Conservation (phyloP, 192 early-diverging fungal genomes). For the Chytriomyces sp. region DNA sequence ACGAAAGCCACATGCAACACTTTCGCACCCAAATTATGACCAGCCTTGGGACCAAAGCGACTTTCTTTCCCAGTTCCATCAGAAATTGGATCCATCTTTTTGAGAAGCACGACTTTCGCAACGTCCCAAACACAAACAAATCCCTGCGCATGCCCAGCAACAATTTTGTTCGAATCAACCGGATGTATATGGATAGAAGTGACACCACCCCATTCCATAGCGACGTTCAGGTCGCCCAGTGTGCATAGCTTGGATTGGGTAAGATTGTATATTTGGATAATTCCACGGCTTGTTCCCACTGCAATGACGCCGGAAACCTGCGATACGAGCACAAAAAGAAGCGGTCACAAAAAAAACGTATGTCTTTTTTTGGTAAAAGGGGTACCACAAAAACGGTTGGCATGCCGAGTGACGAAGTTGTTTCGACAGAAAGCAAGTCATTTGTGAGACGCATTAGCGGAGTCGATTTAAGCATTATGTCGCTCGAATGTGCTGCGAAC, state of each 20-base stretch:
- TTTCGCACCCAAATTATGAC: conserved; percentile 44
- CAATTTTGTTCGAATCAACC: conserved; percentile 42
- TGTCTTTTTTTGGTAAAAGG: background rate
- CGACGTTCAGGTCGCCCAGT: conserved; percentile 42
- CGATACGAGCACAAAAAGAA: background rate
- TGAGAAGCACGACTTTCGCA: conserved; percentile 27
- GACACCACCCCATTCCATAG: conserved; percentile 41
- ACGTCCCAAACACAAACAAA: conserved; percentile 56
- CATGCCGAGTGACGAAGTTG: conserved; percentile 41
- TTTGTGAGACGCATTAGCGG: conserved; percentile 32
- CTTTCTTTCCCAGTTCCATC: background rate
- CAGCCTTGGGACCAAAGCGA: conserved; percentile 4
- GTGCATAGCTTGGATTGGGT: conserved; percentile 35
- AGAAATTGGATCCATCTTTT: conserved; percentile 35
- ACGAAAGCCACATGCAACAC: conserved; percentile 51
- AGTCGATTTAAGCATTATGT: conserved; percentile 44
- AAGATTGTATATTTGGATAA: conserved; percentile 49
- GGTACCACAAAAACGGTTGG: conserved; percentile 38
- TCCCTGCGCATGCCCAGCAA: conserved; percentile 48
- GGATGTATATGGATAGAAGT: conserved; percentile 42
- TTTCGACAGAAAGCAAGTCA: conserved; percentile 33
- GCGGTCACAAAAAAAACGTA: background rate
- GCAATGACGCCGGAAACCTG: conserved; percentile 41
- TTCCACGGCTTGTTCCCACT: conserved; percentile 46
- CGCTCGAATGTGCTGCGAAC: background rate